These are phyloP conservation scores for Marsdenia floribunda DNA, from an alignment of 257 asterid species.

Conservation along the genomic window DNA sequence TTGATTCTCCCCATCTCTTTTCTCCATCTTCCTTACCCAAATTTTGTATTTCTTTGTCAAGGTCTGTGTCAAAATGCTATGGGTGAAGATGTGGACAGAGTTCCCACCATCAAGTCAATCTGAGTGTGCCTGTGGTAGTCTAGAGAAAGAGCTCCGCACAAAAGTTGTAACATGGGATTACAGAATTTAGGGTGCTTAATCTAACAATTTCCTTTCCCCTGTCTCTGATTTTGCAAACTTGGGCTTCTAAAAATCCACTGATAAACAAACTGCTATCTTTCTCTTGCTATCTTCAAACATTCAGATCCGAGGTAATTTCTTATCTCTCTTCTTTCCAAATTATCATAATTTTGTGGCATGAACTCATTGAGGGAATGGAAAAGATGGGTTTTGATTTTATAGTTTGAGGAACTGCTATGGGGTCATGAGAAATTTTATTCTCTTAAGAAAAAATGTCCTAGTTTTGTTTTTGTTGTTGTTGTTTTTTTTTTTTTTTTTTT, in stretches of 20 bases:
- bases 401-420: neutral
- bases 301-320: constrained; percentile 40
- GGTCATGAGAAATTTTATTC: neutral
- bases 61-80: no score
- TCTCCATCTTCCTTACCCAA: no score
- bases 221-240: constrained; percentile 27
- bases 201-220: neutral
- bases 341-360: neutral
- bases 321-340: neutral
- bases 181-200: no score
- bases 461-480: no score
- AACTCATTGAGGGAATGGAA: neutral
- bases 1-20: no score
- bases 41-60: no score
- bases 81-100: no score
- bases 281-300: constrained; percentile 40
- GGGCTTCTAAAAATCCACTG: constrained; percentile 39
- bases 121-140: no score
- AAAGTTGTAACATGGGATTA: no score
- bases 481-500: no score
- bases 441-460: neutral
- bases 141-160: no score
- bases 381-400: neutral
- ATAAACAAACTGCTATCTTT: constrained; percentile 29
- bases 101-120: no score